Conservation (phyloP, 2,329 filamentous ascomycete genomes). For the Aotearoamyces nothofagi region DNA sequence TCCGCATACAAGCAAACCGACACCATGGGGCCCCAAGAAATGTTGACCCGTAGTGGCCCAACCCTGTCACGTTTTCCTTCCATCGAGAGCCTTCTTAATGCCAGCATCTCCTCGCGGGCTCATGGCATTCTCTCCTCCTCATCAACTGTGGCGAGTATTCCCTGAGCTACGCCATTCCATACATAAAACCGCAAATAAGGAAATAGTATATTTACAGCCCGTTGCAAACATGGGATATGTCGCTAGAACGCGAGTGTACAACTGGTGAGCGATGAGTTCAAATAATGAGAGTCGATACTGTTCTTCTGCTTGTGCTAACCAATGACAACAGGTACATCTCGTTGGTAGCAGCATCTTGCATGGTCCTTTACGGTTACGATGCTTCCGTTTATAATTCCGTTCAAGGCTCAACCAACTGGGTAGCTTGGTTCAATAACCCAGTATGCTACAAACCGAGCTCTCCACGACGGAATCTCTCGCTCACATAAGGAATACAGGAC, state of each 20-base stretch:
- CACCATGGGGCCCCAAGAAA: too few species aligned
- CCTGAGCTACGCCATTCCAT: too few species aligned
- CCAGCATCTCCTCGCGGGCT: not conserved
- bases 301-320: not conserved
- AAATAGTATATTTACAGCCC: too few species aligned
- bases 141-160: too few species aligned
- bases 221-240: too few species aligned
- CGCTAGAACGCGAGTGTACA: constrained; percentile 1
- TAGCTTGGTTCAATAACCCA: constrained; percentile 38
- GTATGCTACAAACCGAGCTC: too few species aligned
- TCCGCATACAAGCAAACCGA: too few species aligned
- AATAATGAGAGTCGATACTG: not conserved
- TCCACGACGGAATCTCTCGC: not conserved
- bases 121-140: too few species aligned
- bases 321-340: constrained; percentile 1
- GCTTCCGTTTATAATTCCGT: constrained; percentile 61
- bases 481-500: constrained; percentile 17
- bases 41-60: too few species aligned
- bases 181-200: too few species aligned
- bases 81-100: too few species aligned
- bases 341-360: constrained; percentile 1
- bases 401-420: constrained; percentile 52
- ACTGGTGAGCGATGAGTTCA: not conserved
- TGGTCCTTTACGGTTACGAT: constrained; percentile 61
- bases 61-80: constrained; percentile 1